Conservation (phyloP, 768 basidiomycete genomes). For the Chalciporus pseudorubinellus region DNA sequence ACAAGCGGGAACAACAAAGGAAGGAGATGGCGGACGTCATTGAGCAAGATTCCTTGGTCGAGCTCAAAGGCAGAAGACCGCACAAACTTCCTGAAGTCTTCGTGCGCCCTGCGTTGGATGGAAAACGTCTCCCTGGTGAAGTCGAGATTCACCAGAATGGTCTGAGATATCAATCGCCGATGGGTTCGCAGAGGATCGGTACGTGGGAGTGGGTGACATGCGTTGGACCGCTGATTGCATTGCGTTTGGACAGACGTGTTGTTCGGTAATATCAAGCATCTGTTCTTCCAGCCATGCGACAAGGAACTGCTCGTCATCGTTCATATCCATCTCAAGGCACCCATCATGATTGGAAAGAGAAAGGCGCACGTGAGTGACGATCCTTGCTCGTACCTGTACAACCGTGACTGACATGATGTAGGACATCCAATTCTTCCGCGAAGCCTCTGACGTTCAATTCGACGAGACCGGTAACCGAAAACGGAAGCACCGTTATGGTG, state of each 20-base stretch:
- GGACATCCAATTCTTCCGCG: slow-evolving; percentile 98
- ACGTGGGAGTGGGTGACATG: slow-evolving; percentile 25
- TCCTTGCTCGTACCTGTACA: not conserved
- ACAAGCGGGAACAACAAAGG: slow-evolving; percentile 95
- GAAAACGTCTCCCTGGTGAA: slow-evolving; percentile 94
- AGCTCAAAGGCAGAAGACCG: slow-evolving; percentile 86
- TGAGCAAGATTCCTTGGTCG: slow-evolving; percentile 87
- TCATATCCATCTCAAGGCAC: slow-evolving; percentile 89
- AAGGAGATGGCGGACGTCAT: slow-evolving; percentile 98
- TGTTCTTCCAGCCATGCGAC: slow-evolving; percentile 99
- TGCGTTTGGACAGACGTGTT: slow-evolving; percentile 63
- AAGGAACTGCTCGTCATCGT: slow-evolving; percentile 92
- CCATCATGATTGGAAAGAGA: slow-evolving; percentile 99
- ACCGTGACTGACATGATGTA: slow-evolving; percentile 28
- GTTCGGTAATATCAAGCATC: slow-evolving; percentile 96
- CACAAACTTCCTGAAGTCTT: slow-evolving; percentile 88
- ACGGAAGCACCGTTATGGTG: slow-evolving; percentile 93
- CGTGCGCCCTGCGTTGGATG: slow-evolving; percentile 90
- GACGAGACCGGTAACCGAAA: slow-evolving; percentile 99
- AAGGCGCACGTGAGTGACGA: slow-evolving; percentile 76
- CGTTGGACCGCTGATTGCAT: slow-evolving; percentile 1
- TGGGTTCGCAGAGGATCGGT: slow-evolving; percentile 91
- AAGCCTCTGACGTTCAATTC: slow-evolving; percentile 95
- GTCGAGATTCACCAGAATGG: slow-evolving; percentile 98
- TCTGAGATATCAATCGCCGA: slow-evolving; percentile 87